These are phyloP conservation scores for Xeromyces bisporus DNA, from an alignment of 495 filamentous ascomycete genomes.

Conservation along the genomic window DNA sequence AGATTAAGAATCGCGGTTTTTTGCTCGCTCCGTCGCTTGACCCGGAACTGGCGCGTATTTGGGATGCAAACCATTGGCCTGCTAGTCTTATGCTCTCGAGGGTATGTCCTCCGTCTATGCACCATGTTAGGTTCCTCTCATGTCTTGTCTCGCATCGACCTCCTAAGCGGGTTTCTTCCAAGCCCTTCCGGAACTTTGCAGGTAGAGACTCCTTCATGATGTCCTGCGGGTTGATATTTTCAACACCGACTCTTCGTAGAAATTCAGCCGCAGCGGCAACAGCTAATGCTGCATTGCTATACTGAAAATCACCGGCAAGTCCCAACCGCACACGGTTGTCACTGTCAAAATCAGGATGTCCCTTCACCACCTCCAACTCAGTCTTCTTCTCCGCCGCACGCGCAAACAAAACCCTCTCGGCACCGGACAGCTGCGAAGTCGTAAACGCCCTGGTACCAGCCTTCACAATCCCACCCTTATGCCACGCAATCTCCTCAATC, in stretches of 20 bases:
- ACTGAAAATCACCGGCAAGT: slow-evolving; percentile 68
- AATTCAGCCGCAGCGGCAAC: slow-evolving; percentile 53
- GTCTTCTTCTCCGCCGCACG: slow-evolving; percentile 53
- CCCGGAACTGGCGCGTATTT: slow-evolving; percentile 31
- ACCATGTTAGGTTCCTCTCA: slow-evolving; percentile 60
- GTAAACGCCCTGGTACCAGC: slow-evolving; percentile 50
- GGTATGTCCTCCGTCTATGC: slow-evolving; percentile 85
- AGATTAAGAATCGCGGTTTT: slow-evolving; percentile 55
- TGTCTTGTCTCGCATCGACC: slow-evolving; percentile 68
- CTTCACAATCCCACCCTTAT: slow-evolving; percentile 92
- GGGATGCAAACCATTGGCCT: slow-evolving; percentile 60
- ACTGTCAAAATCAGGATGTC: slow-evolving; percentile 44
- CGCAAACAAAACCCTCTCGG: slow-evolving; percentile 48
- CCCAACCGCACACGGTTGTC: slow-evolving; percentile 44
- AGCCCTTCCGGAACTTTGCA: slow-evolving; percentile 50
- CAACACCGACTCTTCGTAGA: slow-evolving; percentile 26
- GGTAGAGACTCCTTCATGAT: slow-evolving; percentile 37
- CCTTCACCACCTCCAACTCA: slow-evolving; percentile 39
- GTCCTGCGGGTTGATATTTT: slow-evolving; percentile 28
- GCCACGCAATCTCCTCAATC: slow-evolving; percentile 89
- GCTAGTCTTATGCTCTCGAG: slow-evolving; percentile 69
- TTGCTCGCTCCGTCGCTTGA: slow-evolving; percentile 21
- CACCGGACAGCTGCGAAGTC: slow-evolving; percentile 48
- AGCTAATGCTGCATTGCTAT: slow-evolving; percentile 70
- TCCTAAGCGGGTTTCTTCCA: slow-evolving; percentile 57